These are phyloP conservation scores for Kappamyces sp. DNA, from an alignment of 192 early-diverging fungal species.

Conservation along the genomic window DNA sequence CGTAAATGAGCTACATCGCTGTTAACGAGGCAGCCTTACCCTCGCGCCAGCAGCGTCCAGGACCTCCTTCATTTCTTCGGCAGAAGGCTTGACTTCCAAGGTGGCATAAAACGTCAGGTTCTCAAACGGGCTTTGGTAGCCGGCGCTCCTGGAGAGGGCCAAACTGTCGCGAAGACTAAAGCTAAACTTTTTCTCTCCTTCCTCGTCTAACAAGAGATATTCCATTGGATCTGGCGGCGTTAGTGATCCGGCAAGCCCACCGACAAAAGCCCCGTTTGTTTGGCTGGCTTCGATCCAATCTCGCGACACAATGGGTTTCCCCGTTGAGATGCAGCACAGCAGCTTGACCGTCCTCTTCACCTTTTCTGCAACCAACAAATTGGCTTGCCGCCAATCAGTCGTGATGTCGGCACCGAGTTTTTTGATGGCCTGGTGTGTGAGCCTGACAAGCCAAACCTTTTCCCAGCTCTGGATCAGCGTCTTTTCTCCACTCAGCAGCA, in stretches of 20 bases:
- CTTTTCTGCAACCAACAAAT: slow-evolving; percentile 42
- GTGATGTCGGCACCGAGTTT: slow-evolving; percentile 25
- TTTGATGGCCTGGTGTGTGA: too few relatives aligned
- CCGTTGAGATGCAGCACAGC: slow-evolving; percentile 37
- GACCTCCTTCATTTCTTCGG: slow-evolving; percentile 36
- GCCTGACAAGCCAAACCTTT: too few relatives aligned
- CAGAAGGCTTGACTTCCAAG: slow-evolving; percentile 24
- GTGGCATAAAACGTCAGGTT: slow-evolving; percentile 33
- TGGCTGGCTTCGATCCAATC: slow-evolving; percentile 47
- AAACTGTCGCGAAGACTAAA: slow-evolving; percentile 31
- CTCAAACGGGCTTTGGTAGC: slow-evolving; percentile 7
- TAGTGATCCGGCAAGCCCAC: slow-evolving; percentile 13
- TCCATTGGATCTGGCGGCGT: slow-evolving; percentile 32
- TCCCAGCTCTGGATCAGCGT: too few relatives aligned
- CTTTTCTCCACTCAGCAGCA: too few relatives aligned
- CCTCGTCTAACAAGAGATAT: slow-evolving; percentile 35
- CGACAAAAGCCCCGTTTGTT: slow-evolving; percentile 31
- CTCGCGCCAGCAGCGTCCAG: slow-evolving; percentile 36
- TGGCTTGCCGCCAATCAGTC: slow-evolving; percentile 35
- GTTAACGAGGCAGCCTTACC: slow-evolving; percentile 16
- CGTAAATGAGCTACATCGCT: slow-evolving; percentile 11
- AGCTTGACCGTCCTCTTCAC: slow-evolving; percentile 47
- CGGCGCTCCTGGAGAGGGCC: not conserved
- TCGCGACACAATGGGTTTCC: slow-evolving; percentile 34
- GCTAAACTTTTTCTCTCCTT: slow-evolving; percentile 32